Conservation (phyloP, 352 stramenopile species). For the Phytophthora tubulina region DNA sequence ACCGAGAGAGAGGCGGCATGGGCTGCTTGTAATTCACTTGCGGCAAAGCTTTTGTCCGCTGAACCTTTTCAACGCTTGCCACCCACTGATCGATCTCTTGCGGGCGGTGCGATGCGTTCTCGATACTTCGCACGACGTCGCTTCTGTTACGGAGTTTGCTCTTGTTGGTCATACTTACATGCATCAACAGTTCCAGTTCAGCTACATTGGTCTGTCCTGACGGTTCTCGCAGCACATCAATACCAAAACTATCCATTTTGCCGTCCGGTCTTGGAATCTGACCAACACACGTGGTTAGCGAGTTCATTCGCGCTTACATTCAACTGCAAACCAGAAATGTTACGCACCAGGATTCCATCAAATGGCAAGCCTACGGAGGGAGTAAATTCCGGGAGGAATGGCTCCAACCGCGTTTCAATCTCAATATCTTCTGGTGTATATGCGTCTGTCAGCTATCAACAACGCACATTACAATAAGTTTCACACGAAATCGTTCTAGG, state of each 20-base stretch:
- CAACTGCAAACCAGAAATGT: not conserved
- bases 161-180: constrained; percentile 69
- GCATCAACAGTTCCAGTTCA: constrained; percentile 92
- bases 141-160: constrained; percentile 48
- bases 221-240: constrained; percentile 91
- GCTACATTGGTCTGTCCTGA: constrained; percentile 87
- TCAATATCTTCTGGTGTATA: constrained; percentile 93
- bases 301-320: not conserved
- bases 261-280: constrained; percentile 90
- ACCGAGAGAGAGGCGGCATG: constrained; percentile 86
- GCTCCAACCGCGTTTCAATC: constrained; percentile 91
- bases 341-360: constrained; percentile 71
- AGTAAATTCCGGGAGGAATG: constrained; percentile 95
- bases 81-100: constrained; percentile 94
- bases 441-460: constrained; percentile 65
- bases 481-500: not conserved
- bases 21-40: constrained; percentile 88
- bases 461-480: constrained; percentile 26
- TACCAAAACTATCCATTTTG: constrained; percentile 76
- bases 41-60: constrained; percentile 79
- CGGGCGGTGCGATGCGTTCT: constrained; percentile 86
- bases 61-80: constrained; percentile 89
- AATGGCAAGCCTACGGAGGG: constrained; percentile 77
- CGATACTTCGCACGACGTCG: constrained; percentile 88
- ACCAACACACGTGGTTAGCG: not conserved